A percentile compares a stretch with the other conserved stretches of the same genome.
Evolutionary conservation across 306 rosid species (phyloP).

Genomic region (Begonia masoniana): DNA sequence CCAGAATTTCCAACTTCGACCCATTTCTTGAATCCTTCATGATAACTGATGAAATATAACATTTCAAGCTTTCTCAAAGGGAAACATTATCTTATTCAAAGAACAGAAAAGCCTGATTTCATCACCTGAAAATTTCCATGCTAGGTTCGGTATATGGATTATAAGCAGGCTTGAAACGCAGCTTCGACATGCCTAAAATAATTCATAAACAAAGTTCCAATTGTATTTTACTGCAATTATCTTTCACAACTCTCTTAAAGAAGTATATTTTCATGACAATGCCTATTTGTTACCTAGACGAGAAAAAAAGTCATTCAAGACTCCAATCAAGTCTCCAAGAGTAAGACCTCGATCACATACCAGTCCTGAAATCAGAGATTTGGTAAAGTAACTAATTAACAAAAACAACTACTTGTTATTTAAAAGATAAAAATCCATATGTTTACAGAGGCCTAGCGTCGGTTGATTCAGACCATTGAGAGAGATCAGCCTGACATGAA

Average conservation of each 20-base stretch:
- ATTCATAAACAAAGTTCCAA: background rate
- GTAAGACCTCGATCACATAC: constrained; percentile 85
- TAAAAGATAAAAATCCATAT: too few relatives aligned
- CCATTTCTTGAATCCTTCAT: constrained; percentile 84
- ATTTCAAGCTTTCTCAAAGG: background rate
- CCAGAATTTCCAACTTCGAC: constrained; percentile 96
- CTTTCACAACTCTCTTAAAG: background rate
- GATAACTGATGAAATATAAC: constrained; percentile 44
- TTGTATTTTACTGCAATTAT: background rate
- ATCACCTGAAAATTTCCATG: constrained; percentile 92
- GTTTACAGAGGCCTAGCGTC: too few relatives aligned
- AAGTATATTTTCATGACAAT: constrained; percentile 2
- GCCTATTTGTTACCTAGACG: constrained; percentile 49
- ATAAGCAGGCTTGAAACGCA: constrained; percentile 88
- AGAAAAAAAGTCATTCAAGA: constrained; percentile 76
- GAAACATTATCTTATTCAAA: background rate
- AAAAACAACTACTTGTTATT: too few relatives aligned
- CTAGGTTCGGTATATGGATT: constrained; percentile 97
- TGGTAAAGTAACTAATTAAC: too few relatives aligned
- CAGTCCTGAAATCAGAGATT: constrained; percentile 51
- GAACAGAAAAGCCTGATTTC: constrained; percentile 2
- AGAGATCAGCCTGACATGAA: too few relatives aligned
- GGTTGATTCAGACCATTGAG: too few relatives aligned
- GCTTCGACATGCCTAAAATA: constrained; percentile 67
- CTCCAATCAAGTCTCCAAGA: constrained; percentile 79